Evolutionary conservation across 129 eudicot species (phyloP).

Genomic region (Deinandra increscens): DNA sequence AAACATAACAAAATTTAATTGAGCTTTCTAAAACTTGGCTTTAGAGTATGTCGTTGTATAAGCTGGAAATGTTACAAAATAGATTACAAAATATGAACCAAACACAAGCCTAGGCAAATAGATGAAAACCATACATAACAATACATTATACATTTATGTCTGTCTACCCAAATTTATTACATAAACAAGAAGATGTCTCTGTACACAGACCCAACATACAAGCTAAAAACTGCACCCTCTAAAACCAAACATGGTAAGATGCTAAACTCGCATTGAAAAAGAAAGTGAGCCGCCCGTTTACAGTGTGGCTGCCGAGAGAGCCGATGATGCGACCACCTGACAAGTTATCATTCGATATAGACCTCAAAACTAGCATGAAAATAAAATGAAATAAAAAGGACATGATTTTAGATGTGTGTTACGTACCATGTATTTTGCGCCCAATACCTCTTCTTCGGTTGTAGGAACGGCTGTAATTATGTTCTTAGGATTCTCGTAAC

Average conservation of each 20-base stretch:
- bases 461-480: constrained; percentile 96
- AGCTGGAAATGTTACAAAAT: too few species aligned
- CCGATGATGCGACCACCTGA: constrained; percentile 78
- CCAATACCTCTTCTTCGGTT: constrained; percentile 95
- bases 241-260: too few species aligned
- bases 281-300: constrained; percentile 13
- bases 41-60: too few species aligned
- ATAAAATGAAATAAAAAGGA: not conserved
- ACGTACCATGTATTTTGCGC: constrained; percentile 80
- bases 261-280: not conserved
- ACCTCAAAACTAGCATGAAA: not conserved
- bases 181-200: constrained; percentile 27
- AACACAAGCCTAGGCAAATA: constrained; percentile 3
- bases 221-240: not conserved
- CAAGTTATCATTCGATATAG: constrained; percentile 10
- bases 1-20: too few species aligned
- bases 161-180: constrained; percentile 36
- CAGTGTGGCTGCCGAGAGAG: constrained; percentile 76
- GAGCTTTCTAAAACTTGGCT: too few species aligned
- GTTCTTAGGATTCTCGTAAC: constrained; percentile 93
- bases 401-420: not conserved
- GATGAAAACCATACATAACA: constrained; percentile 28
- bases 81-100: too few species aligned
- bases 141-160: constrained; percentile 11
- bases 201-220: constrained; percentile 30